Percentiles rank a stretch among this genome's conserved stretches.
Evolutionary conservation across 495 filamentous ascomycete species (phyloP).

Genomic region (Xylaria grammica): DNA sequence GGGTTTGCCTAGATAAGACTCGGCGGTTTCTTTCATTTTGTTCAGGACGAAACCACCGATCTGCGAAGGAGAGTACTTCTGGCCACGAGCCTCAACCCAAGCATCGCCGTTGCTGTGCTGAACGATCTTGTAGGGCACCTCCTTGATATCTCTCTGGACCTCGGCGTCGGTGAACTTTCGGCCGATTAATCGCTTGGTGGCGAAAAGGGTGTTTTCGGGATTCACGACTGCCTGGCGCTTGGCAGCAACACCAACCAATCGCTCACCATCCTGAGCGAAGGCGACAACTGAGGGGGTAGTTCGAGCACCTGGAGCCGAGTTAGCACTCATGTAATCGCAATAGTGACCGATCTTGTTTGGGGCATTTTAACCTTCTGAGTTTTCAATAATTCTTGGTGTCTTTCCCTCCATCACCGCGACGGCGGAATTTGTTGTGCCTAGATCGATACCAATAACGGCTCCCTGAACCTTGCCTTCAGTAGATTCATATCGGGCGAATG

Average conservation of each 20-base stretch:
- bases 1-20: slow-evolving; percentile 84
- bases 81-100: slow-evolving; percentile 93
- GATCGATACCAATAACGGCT: slow-evolving; percentile 96
- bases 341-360: neutral
- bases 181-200: slow-evolving; percentile 99
- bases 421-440: slow-evolving; percentile 98
- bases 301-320: slow-evolving; percentile 69
- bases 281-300: slow-evolving; percentile 98
- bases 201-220: slow-evolving; percentile 98
- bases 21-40: slow-evolving; percentile 99
- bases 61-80: slow-evolving; percentile 98
- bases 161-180: slow-evolving; percentile 96
- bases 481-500: slow-evolving; percentile 73
- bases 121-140: slow-evolving; percentile 99
- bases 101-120: slow-evolving; percentile 98
- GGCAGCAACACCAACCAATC: slow-evolving; percentile 95
- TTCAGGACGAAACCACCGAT: slow-evolving; percentile 95
- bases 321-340: slow-evolving; percentile 19
- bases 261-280: slow-evolving; percentile 96
- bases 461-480: slow-evolving; percentile 90
- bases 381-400: slow-evolving; percentile 94
- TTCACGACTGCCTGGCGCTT: slow-evolving; percentile 99
- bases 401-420: slow-evolving; percentile 98
- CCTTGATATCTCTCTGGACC: slow-evolving; percentile 96
- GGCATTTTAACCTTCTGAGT: slow-evolving; percentile 78